Base-by-base conservation (phyloP, 2,329 filamentous ascomycete species). In the Alternaria arbusti region DNA sequence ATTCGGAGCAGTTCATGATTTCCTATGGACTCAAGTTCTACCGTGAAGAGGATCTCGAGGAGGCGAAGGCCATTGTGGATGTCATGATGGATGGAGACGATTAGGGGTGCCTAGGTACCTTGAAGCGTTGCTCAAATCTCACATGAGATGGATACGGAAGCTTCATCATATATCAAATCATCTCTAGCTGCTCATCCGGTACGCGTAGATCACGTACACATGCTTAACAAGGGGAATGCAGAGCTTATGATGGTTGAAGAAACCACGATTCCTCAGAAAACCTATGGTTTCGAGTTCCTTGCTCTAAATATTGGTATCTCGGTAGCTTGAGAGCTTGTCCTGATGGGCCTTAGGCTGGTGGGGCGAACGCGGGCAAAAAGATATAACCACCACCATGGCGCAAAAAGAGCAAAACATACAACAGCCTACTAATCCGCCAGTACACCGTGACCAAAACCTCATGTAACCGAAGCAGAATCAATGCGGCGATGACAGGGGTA, bases 11-110 rank as follows among this genome's bases (percentile, higher is more conserved):
- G 25, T 70, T 68, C 30, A 66, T 70, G 63, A 30, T 45, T 0
- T 58, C 22, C 10, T 62, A 66, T 46, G 67, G 65, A 36, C 52
- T 70, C 32, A 66, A 68, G 46, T 66, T 68, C 61, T 68, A 66
- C 43, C 17, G 63, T 30, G 57, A 62, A 10, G 63, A 70, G 17
- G 67, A 70, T 51, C 44, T 63, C 32, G 44, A 63, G 23, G 67
- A 63, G 43, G 63, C 65, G 8, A 54, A 63, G 57, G 23, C 6
- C n/a, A 60, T 68, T 54, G 59, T 40, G 26, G 26, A 61, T 30
- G 54, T 20, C 22, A 54, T 67, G 51, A 54, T 60, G 26, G 15
- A 23, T 47, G 57, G 23, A 17, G 52, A 57, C 17, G 44, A 65
- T 54, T 50, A 28, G 25, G 20, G 6, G 10, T 50, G 28, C 23